phyloP scores from a whole-genome alignment of 306 rosid species.

The Ormosia semicastrata region DNA sequence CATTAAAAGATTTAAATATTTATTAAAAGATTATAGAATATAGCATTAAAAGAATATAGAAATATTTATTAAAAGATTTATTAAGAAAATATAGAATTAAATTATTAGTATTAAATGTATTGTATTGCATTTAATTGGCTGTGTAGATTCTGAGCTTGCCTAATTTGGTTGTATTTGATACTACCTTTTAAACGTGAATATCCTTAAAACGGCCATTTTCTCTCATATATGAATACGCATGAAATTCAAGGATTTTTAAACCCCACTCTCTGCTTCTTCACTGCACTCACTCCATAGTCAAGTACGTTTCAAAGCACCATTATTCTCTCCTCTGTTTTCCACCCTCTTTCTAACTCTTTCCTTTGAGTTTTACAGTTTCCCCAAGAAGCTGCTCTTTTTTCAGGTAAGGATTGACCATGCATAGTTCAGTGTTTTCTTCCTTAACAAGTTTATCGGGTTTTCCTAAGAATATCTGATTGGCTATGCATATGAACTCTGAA shows the following conservation, averaged over 20 bases:
- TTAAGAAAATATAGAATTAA: no score
- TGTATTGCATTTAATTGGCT: not conserved
- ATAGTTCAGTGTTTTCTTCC: not conserved
- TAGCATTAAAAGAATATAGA: no score
- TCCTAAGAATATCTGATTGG: no score
- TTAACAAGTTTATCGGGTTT: not conserved
- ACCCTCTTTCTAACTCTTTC: not conserved
- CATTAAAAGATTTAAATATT: no score
- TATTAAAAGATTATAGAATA: no score
- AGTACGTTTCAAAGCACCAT: not conserved
- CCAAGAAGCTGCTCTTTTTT: not conserved
- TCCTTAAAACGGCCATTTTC: not conserved
- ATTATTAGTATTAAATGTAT: no score
- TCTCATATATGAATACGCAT: slow-evolving; percentile 32
- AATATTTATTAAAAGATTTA: no score
- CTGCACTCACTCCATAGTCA: not conserved
- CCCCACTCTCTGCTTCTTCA: not conserved
- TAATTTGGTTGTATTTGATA: not conserved
- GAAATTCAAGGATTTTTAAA: slow-evolving; percentile 26
- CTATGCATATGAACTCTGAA: not conserved
- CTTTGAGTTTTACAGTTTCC: not conserved
- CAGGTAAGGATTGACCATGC: not conserved
- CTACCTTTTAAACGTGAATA: not conserved
- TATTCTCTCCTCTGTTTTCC: not conserved
- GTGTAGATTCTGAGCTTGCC: not conserved